Base-by-base conservation (phyloP, 2,329 filamentous ascomycete genomes). In the Reticulascus tulasneorum region DNA sequence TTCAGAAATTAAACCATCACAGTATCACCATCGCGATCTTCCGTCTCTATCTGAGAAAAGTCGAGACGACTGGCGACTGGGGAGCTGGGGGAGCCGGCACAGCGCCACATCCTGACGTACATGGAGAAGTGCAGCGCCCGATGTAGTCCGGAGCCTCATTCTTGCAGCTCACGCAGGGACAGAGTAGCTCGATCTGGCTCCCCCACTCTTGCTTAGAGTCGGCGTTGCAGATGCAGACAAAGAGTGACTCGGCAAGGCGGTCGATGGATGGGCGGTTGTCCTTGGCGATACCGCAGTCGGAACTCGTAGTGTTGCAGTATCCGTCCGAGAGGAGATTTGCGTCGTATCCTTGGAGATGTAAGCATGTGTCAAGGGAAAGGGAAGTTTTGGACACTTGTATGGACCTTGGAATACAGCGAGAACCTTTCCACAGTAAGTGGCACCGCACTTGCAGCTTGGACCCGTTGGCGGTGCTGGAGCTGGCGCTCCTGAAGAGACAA, bases 381-480 rank as follows among this genome's bases (percentile, higher is more conserved):
- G 8, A 8, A 16, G n/a, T 9, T 11, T 10, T 10, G 11, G 8
- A 25, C 9, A 13, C 15, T 25, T 11, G 10, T 6, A 17, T 30
- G 11, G 32, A 44, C 44, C 38, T 32, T 44, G 44, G 33, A 36
- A 46, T 23, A 27, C 38, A 49, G 58, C 53, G 15, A 66, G 50
- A 10, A 66, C 62, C 2, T 56, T 52, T 9, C 60, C 59, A 40
- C 62, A 66, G 38, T 66, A 66, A 4, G 62, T 66, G 35, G 64
- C 65, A 36, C 62, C 62, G 41, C 62, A 66, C 40, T 64, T 56
- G 44, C 62, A 66, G 34, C 57, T 56, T 12, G 62, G 46, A 3
- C 53, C 28, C 13, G 35, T 33, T 12, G 35, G 9, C 9, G 28
- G 19, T 9, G 18, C 30, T 13, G 35, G 23, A 9, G 16, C 20